A percentile compares a stretch with the other conserved stretches of the same genome.
phyloP scores from a whole-genome alignment of 768 basidiomycete species.

The Mycena crocata region DNA sequence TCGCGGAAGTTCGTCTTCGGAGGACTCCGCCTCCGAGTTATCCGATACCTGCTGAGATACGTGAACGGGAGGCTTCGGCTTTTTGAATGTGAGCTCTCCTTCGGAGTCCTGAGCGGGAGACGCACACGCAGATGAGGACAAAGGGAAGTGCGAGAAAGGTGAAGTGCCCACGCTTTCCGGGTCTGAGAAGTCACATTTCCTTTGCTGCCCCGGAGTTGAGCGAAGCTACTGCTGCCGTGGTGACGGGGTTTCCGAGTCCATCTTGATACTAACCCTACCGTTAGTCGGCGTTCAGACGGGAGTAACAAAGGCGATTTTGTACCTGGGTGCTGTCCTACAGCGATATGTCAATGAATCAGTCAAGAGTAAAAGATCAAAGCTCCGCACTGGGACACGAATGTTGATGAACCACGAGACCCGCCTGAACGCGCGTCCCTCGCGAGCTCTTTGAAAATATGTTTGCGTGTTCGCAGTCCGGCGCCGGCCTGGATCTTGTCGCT shows the following conservation, averaged over 20 bases:
- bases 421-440: too few species aligned
- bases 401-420: too few species aligned
- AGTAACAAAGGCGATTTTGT: background rate
- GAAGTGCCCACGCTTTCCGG: background rate
- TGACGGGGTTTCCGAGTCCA: background rate
- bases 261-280: too few species aligned
- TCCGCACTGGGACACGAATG: background rate
- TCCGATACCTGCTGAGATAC: too few species aligned
- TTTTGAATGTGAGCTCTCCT: background rate
- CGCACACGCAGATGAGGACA: background rate
- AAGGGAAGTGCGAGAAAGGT: background rate
- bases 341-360: background rate
- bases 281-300: too few species aligned
- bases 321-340: background rate
- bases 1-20: background rate
- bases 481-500: too few species aligned
- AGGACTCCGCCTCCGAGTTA: too few species aligned
- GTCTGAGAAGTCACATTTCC: background rate
- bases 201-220: too few species aligned
- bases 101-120: conserved; percentile 1
- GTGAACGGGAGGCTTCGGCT: too few species aligned
- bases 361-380: background rate
- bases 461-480: too few species aligned
- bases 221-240: background rate
- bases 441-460: too few species aligned